Evolutionary conservation across 2,329 filamentous ascomycete genomes (phyloP), one percentile per base, ranked within the genome.

Genomic region (Fusarium armeniacum): DNA sequence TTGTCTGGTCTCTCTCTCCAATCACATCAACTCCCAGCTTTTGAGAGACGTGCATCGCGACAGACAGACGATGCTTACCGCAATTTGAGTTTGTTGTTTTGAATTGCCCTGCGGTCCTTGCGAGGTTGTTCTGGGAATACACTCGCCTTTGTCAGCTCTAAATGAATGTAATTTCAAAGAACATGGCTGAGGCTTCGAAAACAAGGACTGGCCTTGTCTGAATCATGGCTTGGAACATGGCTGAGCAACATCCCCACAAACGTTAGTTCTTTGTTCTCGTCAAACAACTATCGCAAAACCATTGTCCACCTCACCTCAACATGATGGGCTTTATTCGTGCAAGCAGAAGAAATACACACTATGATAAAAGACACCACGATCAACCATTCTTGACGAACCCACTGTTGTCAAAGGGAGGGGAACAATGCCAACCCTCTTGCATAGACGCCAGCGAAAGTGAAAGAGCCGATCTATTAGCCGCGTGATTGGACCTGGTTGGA

Each of bases 381-480:
- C 57, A 69, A 47, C 59, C 58, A 55, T 53, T 57, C 40, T 43
- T 46, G 58, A 66, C 57, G 60, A 69, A 57, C 63, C 38, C 54
- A 59, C 58, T 46, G 33, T 67, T 62, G 60, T 58, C 52, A 45
- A 64, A 67, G 41, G 54, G 57, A 64, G 67, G 58, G 52, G 41
- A 24, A 51, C 47, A 41, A 28, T 51, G n/a, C 45, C 36, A 57
- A 15, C 65, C 67, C 62, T 72, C 69, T 66, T 60, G 66, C 70
- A 76, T 77, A 78, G 73, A 77, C 76, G 76, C 76, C 75, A 66
- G 58, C 41, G 67, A 47, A 49, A 68, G 68, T 67, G 68, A 70
- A 72, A 77, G 73, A 75, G 69, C 70, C 73, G 72, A 77, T 72
- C 54, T 56, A 41, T 65, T 69, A 70, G 68, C 62, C 61, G 69